Percentiles rank a stretch among this genome's conserved stretches.
Evolutionary conservation across 805 yeast species (phyloP).

Genomic region (Kodamaea laetipori): DNA sequence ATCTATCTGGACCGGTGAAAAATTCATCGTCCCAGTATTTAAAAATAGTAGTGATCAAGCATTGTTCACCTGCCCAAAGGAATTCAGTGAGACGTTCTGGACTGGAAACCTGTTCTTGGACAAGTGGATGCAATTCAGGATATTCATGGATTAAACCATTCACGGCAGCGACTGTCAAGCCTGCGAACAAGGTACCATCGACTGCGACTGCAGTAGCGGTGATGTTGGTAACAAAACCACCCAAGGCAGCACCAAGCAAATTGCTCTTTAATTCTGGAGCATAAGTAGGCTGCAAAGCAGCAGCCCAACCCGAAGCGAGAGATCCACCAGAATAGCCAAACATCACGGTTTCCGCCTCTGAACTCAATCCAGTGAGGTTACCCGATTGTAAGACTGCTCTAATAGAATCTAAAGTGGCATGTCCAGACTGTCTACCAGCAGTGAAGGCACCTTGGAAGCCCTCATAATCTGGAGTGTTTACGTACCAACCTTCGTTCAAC

Average conservation of each 20-base stretch:
- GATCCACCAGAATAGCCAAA: slow-evolving; percentile 33
- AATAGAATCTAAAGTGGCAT: slow-evolving; percentile 22
- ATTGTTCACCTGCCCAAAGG: slow-evolving; percentile 6
- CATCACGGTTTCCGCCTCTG: slow-evolving; percentile 18
- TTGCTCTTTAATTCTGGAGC: slow-evolving; percentile 24
- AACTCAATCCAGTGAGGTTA: slow-evolving; percentile 22
- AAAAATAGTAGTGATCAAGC: slow-evolving; percentile 8
- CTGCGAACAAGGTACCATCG: slow-evolving; percentile 31
- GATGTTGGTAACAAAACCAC: slow-evolving; percentile 39
- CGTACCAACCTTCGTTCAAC: slow-evolving; percentile 23
- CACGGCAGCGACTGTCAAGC: slow-evolving; percentile 31
- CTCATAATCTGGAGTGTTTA: slow-evolving; percentile 24
- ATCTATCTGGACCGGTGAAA: slow-evolving; percentile 18
- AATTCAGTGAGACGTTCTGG: slow-evolving; percentile 1
- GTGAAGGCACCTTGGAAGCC: slow-evolving; percentile 24
- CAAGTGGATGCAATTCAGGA: slow-evolving; percentile 21
- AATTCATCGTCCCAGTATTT: slow-evolving; percentile 5
- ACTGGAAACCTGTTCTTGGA: slow-evolving; percentile 4
- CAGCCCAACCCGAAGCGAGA: slow-evolving; percentile 28
- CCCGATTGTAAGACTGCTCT: slow-evolving; percentile 20
- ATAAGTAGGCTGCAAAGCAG: slow-evolving; percentile 25
- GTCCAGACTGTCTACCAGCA: slow-evolving; percentile 23
- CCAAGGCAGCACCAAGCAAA: slow-evolving; percentile 34
- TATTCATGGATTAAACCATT: slow-evolving; percentile 36
- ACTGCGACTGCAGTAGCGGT: slow-evolving; percentile 26